Evolutionary conservation across 1,139 yeast species (phyloP), one percentile per base, ranked within the genome.

Genomic region (Lodderomyces orthopsilosis): DNA sequence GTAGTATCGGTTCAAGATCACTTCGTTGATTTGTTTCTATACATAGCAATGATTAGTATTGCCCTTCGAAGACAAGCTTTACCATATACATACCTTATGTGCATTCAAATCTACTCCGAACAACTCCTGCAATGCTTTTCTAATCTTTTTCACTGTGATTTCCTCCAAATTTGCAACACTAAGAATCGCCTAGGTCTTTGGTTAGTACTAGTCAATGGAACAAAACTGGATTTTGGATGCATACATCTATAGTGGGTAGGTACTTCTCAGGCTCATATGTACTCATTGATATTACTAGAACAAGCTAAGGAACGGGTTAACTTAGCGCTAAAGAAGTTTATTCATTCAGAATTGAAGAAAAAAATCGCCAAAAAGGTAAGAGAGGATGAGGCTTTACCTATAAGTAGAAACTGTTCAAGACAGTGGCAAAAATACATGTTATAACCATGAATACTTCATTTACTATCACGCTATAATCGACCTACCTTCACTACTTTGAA

Each of bases 81-180:
- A 21, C 21, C 15, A 14, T 13, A 13, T 17, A 66, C 74, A 46
- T 68, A 68, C 75, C 54, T 71, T 83, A 47, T 74, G 69, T 2
- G 68, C 62, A 32, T 66, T 68, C 45, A 86, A 68, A 50, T 84
- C 81, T 1, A 75, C 68, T 3, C 76, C 77, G 55, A 82, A 84
- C 30, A 86, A 66, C 49, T 79, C 87, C 56, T 83, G 89, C 22
- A 87, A 58, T 1, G 91, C 91, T 50, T 75, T 71, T 48, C 95
- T 69, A 35, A 87, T 80, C 56, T 79, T 75, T 58, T 85, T 85
- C 10, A 86, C 90, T 1, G 91, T 81, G 17, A 87, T 79, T 51
- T 79, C 74, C 49, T 83, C 85, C 33, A 85, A 71, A 52, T 87
- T 84, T 1, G 93, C 81, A n/a, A 81, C 91, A 46, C 83, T 70